Conservation (phyloP, 805 yeast species). For the Wickerhamiella brachini region DNA sequence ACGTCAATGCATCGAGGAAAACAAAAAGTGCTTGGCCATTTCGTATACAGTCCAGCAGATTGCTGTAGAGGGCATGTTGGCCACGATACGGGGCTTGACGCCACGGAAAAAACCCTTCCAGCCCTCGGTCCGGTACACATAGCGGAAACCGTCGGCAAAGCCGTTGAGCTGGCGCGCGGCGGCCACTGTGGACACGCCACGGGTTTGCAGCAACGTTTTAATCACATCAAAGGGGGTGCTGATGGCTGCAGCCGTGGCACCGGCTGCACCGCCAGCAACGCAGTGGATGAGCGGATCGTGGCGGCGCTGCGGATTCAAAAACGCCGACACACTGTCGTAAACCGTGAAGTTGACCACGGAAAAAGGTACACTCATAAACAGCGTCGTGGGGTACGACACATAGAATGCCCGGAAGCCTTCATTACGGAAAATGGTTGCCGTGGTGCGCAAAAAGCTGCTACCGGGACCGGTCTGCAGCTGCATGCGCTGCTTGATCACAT, state of each 20-base stretch:
- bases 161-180: constrained; percentile 46
- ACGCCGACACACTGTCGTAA: constrained; percentile 68
- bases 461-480: constrained; percentile 33
- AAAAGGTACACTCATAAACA: constrained; percentile 84
- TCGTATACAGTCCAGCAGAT: constrained; percentile 97
- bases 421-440: constrained; percentile 20
- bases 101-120: constrained; percentile 67
- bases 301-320: constrained; percentile 55
- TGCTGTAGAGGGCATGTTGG: constrained; percentile 92
- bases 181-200: constrained; percentile 27
- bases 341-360: constrained; percentile 89
- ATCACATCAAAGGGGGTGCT: constrained; percentile 89
- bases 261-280: constrained; percentile 84
- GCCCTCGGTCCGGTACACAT: constrained; percentile 36
- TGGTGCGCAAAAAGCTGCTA: constrained; percentile 21
- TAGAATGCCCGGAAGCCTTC: constrained; percentile 61
- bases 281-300: constrained; percentile 90
- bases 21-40: constrained; percentile 71
- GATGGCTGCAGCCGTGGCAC: constrained; percentile 88
- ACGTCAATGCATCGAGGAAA: not conserved
- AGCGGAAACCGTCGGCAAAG: constrained; percentile 53
- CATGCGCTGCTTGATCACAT: constrained; percentile 90
- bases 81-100: constrained; percentile 75
- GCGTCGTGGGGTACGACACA: constrained; percentile 86
- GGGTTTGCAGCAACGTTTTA: constrained; percentile 81